These are phyloP conservation scores for Pythium aristosporum DNA, from an alignment of 352 stramenopile genomes.

Conservation along the genomic window DNA sequence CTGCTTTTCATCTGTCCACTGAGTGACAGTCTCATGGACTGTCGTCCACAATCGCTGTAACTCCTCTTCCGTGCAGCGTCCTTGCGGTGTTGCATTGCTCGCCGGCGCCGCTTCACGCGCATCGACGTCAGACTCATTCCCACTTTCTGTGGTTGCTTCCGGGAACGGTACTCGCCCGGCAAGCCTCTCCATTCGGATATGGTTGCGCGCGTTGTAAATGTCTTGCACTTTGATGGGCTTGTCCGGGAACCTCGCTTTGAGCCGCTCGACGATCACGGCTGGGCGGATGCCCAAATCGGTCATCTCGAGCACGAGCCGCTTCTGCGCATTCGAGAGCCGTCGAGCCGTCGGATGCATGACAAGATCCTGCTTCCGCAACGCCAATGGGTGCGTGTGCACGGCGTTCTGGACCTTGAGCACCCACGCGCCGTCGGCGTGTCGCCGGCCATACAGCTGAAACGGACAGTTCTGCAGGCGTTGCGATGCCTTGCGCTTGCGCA, in stretches of 20 bases:
- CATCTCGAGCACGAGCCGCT: conserved; percentile 38
- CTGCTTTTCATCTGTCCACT: background rate
- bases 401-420: conserved; percentile 36
- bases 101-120: no score
- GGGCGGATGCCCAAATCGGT: conserved; percentile 35
- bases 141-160: background rate
- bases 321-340: conserved; percentile 38
- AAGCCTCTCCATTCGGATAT: conserved; percentile 38
- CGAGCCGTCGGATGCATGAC: conserved; percentile 32
- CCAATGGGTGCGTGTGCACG: conserved; percentile 36
- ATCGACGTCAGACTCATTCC: background rate
- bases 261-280: conserved; percentile 37
- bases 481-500: conserved; percentile 35
- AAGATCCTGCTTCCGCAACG: conserved; percentile 26
- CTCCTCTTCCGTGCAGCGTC: background rate
- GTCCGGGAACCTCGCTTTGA: conserved; percentile 39
- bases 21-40: background rate
- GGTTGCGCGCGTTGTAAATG: conserved; percentile 55
- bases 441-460: conserved; percentile 43
- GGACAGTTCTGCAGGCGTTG: conserved; percentile 40
- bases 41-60: background rate
- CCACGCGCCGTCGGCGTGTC: conserved; percentile 30
- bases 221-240: conserved; percentile 50
- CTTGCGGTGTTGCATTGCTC: background rate
- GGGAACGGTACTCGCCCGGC: conserved; percentile 36